phyloP scores from a whole-genome alignment of 352 stramenopile genomes.

The Phytophthora niederhauseri region DNA sequence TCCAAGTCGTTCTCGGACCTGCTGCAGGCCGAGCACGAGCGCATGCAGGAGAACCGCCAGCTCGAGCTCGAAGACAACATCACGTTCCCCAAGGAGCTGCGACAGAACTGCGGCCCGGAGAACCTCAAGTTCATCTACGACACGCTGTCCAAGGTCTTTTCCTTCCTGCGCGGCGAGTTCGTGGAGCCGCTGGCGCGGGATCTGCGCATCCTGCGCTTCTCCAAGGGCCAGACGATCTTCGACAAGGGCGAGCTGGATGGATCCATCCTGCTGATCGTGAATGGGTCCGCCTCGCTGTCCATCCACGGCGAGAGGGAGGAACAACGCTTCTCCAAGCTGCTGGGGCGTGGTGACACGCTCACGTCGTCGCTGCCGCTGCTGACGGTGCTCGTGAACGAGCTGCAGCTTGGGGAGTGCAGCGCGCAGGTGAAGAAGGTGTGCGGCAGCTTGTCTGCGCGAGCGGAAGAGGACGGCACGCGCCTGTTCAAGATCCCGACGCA shows the following conservation, averaged over 20 bases:
- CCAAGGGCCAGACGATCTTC: constrained; percentile 66
- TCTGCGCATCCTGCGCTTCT: constrained; percentile 56
- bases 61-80: constrained; percentile 73
- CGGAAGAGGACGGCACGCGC: constrained; percentile 52
- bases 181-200: constrained; percentile 65
- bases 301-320: constrained; percentile 54
- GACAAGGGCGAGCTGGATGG: constrained; percentile 62
- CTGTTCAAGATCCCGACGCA: constrained; percentile 69
- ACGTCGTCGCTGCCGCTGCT: constrained; percentile 78
- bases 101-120: constrained; percentile 64
- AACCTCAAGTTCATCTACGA: constrained; percentile 86
- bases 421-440: constrained; percentile 55
- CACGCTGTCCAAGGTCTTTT: constrained; percentile 81
- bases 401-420: constrained; percentile 34
- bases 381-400: constrained; percentile 51
- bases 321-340: constrained; percentile 54
- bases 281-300: constrained; percentile 57
- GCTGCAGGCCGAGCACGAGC: constrained; percentile 60
- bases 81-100: constrained; percentile 61
- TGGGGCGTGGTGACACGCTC: constrained; percentile 68
- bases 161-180: constrained; percentile 74
- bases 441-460: constrained; percentile 54
- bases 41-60: constrained; percentile 64
- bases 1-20: constrained; percentile 81
- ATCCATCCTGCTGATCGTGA: constrained; percentile 76